phyloP scores from a whole-genome alignment of 2,329 filamentous ascomycete species.

The Periglandula ipomoeae region DNA sequence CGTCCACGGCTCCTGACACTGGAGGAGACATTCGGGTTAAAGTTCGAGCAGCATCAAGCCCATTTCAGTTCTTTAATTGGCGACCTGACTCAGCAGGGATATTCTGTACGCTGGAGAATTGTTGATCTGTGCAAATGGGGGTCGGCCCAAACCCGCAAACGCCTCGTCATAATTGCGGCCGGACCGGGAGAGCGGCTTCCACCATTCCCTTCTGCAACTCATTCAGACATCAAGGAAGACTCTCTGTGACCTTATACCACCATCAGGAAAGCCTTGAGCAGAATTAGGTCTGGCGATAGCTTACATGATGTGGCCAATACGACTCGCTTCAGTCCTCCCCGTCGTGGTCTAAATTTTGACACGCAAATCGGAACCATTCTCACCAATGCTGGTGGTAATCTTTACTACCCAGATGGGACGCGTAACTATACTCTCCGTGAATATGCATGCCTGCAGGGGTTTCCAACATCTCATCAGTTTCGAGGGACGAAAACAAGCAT shows the following conservation, averaged over 20 bases:
- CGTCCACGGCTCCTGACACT: slow-evolving; percentile 64
- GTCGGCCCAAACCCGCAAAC: slow-evolving; percentile 37
- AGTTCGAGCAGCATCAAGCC: slow-evolving; percentile 38
- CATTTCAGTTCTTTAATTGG: slow-evolving; percentile 53
- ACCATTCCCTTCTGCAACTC: slow-evolving; percentile 52
- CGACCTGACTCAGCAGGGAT: slow-evolving; percentile 55
- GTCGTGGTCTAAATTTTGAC: slow-evolving; percentile 35
- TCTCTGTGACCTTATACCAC: slow-evolving; percentile 33
- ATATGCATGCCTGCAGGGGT: slow-evolving; percentile 59
- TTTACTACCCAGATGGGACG: slow-evolving; percentile 56
- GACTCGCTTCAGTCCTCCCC: slow-evolving; percentile 19
- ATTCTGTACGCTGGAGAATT: slow-evolving; percentile 61
- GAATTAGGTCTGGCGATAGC: slow-evolving; percentile 23
- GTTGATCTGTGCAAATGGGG: slow-evolving; percentile 43
- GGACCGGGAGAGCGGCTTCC: slow-evolving; percentile 65
- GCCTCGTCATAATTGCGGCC: slow-evolving; percentile 48
- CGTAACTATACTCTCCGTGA: slow-evolving; percentile 60
- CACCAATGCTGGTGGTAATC: slow-evolving; percentile 48
- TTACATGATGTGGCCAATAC: slow-evolving; percentile 29
- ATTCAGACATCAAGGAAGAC: slow-evolving; percentile 31
- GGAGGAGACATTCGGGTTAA: slow-evolving; percentile 68
- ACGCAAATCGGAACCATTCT: slow-evolving; percentile 52
- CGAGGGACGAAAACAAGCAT: slow-evolving; percentile 28
- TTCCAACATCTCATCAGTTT: slow-evolving; percentile 55
- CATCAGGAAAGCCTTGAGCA: slow-evolving; percentile 31